Evolutionary conservation across 73 alveolate genomes (phyloP).

Genomic region (Durusdinium trenchii): DNA sequence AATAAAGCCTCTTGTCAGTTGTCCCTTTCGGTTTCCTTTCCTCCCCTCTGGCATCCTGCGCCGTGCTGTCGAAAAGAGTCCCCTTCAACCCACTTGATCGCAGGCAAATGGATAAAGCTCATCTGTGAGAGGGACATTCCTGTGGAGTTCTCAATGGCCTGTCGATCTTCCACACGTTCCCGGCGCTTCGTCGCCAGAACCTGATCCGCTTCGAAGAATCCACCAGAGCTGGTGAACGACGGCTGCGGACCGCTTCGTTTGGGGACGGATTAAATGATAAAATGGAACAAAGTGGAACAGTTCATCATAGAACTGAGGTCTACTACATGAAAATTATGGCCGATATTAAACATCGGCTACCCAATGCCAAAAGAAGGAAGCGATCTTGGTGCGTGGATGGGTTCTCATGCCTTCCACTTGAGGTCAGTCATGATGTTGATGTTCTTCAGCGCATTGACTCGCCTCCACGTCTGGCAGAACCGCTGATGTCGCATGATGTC

Average conservation of each 20-base stretch:
- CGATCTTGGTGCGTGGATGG: not conserved
- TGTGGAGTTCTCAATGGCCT: not conserved
- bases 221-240: too few relatives aligned
- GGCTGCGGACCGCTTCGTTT: too few relatives aligned
- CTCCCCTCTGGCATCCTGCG: too few relatives aligned
- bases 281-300: too few relatives aligned
- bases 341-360: not conserved
- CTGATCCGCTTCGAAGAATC: too few relatives aligned
- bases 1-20: too few relatives aligned
- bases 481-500: too few relatives aligned
- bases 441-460: constrained; percentile 65
- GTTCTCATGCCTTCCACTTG: constrained; percentile 68
- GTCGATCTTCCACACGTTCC: constrained; percentile 64
- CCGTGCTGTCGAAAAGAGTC: not conserved
- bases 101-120: constrained; percentile 12
- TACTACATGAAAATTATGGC: too few relatives aligned
- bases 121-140: constrained; percentile 5
- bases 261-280: too few relatives aligned
- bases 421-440: constrained; percentile 76
- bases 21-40: too few relatives aligned
- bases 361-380: not conserved
- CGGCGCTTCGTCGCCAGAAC: constrained; percentile 80
- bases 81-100: constrained; percentile 28
- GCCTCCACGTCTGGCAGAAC: too few relatives aligned
- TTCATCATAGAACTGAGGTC: too few relatives aligned